A percentile compares a stretch with the other conserved stretches of the same genome.
phyloP scores from a whole-genome alignment of 257 asterid genomes.

The Cruciata laevipes region DNA sequence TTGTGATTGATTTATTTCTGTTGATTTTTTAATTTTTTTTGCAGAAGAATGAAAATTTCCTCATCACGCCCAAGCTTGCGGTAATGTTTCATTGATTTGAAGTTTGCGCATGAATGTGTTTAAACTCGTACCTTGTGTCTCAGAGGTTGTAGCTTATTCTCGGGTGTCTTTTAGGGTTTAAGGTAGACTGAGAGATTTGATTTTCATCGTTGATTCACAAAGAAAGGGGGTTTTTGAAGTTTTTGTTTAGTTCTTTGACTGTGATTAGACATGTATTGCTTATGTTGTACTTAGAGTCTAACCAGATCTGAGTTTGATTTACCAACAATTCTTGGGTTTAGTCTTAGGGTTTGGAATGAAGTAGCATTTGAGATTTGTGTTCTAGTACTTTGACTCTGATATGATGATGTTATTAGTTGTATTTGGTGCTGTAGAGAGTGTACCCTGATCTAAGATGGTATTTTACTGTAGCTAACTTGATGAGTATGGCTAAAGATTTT shows the following conservation, averaged over 20 bases:
- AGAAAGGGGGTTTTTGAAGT: background rate
- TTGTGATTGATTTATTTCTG: background rate
- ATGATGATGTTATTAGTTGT: too few species aligned
- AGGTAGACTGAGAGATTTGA: background rate
- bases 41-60: constrained; percentile 61
- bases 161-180: background rate
- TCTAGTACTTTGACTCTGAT: background rate
- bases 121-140: background rate
- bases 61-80: constrained; percentile 62
- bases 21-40: too few species aligned
- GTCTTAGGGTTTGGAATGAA: background rate
- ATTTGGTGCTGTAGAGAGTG: background rate
- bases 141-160: background rate
- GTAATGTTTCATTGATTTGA: constrained; percentile 24
- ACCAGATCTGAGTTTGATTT: background rate
- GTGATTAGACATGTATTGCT: background rate
- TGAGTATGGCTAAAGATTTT: background rate
- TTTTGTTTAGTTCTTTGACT: background rate
- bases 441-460: background rate
- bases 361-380: too few species aligned
- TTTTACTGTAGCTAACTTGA: background rate
- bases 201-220: too few species aligned
- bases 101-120: background rate
- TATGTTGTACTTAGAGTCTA: background rate
- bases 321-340: background rate